Base-by-base conservation (phyloP, 768 basidiomycete species). In the Butyriboletus loyo region DNA sequence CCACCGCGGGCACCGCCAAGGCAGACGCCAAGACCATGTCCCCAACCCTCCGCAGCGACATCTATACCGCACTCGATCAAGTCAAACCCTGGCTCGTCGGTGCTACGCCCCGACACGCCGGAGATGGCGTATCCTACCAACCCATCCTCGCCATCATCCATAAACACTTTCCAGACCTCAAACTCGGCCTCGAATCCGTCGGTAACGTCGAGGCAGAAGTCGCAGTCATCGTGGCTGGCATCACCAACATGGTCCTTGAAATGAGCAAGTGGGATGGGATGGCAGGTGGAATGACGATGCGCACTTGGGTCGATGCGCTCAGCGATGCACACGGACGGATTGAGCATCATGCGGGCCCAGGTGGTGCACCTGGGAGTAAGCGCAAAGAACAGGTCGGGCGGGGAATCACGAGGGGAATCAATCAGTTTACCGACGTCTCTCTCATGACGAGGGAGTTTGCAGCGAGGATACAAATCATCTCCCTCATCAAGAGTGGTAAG, bases 261-360 rank as follows among this genome's bases (percentile, higher is more conserved):
- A 73, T 80, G 68, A 80, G 78, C 63, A 76, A 73, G 63, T 80
- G 78, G 79, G 78, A 81, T 50, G 75, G 75, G 8, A 79, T 80
- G 77, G 75, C 79, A 4, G 77, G 77, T 7, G 79, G 72, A 27
- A 79, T 81, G 78, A 75, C 80, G 36, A 77, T 81, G 73, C 72
- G 77, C 32, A 81, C 78, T 10, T 81, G 80, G 80, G 73, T 74
- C 5, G 79, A 82, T 46, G 61, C 67, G 1, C 67, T 82, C n/a
- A 67, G 73, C 8, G 73, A 75, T 30, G 77, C 73, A 10, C 72
- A 78, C 54, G 64, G 56, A n/a, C 70, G 64, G 55, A 66, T 64
- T 43, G 42, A 54, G 58, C 49, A 28, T 13, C 14, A 27, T 36
- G 14, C 19, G 4, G 28, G 28, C 13, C 5, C 43, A 2, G 13